Evolutionary conservation across 2,329 filamentous ascomycete species (phyloP).

Genomic region (Calonectria hawksworthii): DNA sequence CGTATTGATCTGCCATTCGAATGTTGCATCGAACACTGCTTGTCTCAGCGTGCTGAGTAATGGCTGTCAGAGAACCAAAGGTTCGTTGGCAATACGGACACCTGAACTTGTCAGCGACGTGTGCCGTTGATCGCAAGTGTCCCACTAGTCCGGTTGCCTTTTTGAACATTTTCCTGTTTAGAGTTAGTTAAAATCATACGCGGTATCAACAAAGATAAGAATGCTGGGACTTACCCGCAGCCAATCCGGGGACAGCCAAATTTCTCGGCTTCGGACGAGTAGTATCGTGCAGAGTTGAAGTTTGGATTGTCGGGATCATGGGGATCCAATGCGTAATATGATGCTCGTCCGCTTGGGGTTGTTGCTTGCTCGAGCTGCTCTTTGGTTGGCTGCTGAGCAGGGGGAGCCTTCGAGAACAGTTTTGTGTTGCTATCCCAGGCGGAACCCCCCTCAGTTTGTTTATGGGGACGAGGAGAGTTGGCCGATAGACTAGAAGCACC

Average conservation of each 20-base stretch:
- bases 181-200: slow-evolving; percentile 2
- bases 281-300: slow-evolving; percentile 65
- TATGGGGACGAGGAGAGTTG: slow-evolving; percentile 1
- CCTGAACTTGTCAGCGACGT: slow-evolving; percentile 43
- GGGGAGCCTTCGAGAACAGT: slow-evolving; percentile 43
- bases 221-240: slow-evolving; percentile 62
- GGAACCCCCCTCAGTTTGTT: slow-evolving; percentile 32
- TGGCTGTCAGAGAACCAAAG: slow-evolving; percentile 58
- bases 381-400: slow-evolving; percentile 34
- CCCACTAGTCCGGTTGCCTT: slow-evolving; percentile 47
- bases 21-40: slow-evolving; percentile 58
- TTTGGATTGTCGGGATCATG: slow-evolving; percentile 61
- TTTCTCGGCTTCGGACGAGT: slow-evolving; percentile 54
- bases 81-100: slow-evolving; percentile 61
- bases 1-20: slow-evolving; percentile 55
- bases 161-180: slow-evolving; percentile 57
- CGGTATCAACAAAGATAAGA: not conserved
- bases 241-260: slow-evolving; percentile 67
- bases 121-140: slow-evolving; percentile 60
- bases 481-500: not conserved
- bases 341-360: slow-evolving; percentile 26
- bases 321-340: slow-evolving; percentile 39
- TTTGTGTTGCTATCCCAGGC: slow-evolving; percentile 25
- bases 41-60: slow-evolving; percentile 65
- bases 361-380: slow-evolving; percentile 36